phyloP scores from a whole-genome alignment of 176 grass and related monocot genomes.

The Cymbopogon citratus region DNA sequence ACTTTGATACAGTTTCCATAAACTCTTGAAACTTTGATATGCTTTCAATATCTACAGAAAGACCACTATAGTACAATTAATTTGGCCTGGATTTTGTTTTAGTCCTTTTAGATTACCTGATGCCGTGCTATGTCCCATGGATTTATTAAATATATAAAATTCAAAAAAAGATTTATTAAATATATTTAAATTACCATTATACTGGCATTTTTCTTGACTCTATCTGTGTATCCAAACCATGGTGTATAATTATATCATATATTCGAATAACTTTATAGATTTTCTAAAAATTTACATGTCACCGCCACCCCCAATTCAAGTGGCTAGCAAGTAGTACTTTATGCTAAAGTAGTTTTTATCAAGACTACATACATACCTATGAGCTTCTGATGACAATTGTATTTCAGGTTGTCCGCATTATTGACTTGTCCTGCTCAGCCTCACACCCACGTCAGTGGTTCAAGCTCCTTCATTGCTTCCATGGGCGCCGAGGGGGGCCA shows the following conservation, averaged over 20 bases:
- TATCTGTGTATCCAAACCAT: not conserved
- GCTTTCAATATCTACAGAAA: not conserved
- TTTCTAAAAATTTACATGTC: not conserved
- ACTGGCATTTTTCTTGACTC: not conserved
- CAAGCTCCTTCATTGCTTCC: slow-evolving; percentile 36
- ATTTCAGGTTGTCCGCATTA: slow-evolving; percentile 38
- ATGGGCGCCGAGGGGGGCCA: slow-evolving; percentile 16
- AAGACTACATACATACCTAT: not conserved
- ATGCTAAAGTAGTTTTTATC: not conserved
- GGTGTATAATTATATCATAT: not conserved
- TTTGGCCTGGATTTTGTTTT: not conserved
- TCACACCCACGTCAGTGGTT: slow-evolving; percentile 44
- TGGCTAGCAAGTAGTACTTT: not conserved
- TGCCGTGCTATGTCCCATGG: not conserved
- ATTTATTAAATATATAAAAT: not conserved
- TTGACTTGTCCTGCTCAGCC: slow-evolving; percentile 47
- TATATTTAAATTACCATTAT: not conserved
- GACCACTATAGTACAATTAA: not conserved
- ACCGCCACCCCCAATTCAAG: not conserved
- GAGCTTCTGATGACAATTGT: slow-evolving; percentile 3
- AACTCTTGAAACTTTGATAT: not conserved
- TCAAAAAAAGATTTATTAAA: not conserved
- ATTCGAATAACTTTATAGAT: not conserved
- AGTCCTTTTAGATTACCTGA: not conserved
- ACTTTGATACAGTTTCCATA: not conserved